These are phyloP conservation scores for Dorcoceras hygrometricum DNA, from an alignment of 257 asterid genomes.

Conservation along the genomic window DNA sequence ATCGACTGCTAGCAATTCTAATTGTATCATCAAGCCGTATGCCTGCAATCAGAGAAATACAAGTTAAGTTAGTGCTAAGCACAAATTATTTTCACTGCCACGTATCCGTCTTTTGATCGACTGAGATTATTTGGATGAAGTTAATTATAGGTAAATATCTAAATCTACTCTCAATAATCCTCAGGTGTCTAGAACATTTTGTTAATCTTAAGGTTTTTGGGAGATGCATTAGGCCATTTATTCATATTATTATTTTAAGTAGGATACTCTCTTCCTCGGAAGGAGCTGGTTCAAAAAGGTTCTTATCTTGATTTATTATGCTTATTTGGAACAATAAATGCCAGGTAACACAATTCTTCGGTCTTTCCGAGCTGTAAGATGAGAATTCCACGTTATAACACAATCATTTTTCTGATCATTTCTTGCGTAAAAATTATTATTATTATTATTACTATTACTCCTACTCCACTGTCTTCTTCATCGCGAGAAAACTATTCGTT, in stretches of 20 bases:
- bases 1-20: background rate
- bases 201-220: too few species aligned
- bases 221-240: background rate
- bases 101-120: background rate
- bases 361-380: background rate
- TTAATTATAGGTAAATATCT: too few species aligned
- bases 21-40: background rate
- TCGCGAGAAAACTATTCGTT: background rate
- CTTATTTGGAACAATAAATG: too few species aligned
- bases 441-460: too few species aligned
- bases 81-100: too few species aligned
- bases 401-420: background rate
- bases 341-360: background rate
- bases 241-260: background rate
- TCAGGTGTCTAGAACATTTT: too few species aligned
- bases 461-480: too few species aligned
- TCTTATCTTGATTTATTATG: too few species aligned
- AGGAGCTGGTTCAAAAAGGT: too few species aligned
- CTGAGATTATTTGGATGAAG: background rate
- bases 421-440: too few species aligned
- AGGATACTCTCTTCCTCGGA: too few species aligned
- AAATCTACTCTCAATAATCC: too few species aligned
- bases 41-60: background rate
- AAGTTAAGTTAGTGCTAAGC: background rate
- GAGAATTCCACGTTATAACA: background rate